phyloP scores from a whole-genome alignment of 805 yeast genomes.

The Pichia insulana region DNA sequence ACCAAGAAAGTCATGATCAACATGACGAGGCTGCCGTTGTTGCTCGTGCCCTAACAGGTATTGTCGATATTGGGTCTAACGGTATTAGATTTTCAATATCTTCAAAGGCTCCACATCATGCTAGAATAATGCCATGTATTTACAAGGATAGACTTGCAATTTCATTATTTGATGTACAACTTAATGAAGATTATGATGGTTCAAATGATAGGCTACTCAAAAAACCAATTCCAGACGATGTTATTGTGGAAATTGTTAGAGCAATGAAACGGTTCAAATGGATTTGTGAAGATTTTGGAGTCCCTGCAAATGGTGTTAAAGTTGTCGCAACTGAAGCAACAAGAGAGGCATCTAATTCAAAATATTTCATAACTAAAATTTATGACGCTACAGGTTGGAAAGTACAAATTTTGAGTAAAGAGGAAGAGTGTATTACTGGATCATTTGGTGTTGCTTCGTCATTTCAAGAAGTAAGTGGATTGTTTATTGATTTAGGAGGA shows the following conservation, averaged over 20 bases:
- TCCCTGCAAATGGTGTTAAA: conserved; percentile 46
- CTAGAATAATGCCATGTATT: conserved; percentile 69
- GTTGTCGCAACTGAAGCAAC: conserved; percentile 73
- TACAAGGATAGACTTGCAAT: conserved; percentile 68
- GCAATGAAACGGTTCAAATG: conserved; percentile 61
- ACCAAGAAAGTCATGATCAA: conserved; percentile 3
- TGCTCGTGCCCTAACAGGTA: conserved; percentile 50
- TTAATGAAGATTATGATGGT: conserved; percentile 28
- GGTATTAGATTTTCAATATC: conserved; percentile 68
- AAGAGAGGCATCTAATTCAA: conserved; percentile 57
- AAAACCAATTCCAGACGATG: conserved; percentile 48
- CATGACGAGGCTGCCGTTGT: conserved; percentile 47
- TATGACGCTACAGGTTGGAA: conserved; percentile 57
- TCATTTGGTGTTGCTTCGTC: conserved; percentile 71
- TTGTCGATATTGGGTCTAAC: conserved; percentile 72
- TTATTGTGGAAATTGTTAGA: conserved; percentile 48
- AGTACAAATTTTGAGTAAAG: conserved; percentile 49
- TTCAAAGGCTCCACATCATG: conserved; percentile 59
- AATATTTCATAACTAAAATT: conserved; percentile 48
- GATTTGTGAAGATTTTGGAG: conserved; percentile 70
- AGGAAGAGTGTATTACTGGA: conserved; percentile 59
- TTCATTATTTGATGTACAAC: conserved; percentile 57
- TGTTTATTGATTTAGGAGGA: conserved; percentile 69
- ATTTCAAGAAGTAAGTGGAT: conserved; percentile 54
- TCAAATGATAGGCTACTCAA: conserved; percentile 19